Evolutionary conservation across 2,329 filamentous ascomycete species (phyloP).

Genomic region (Paracamarosporium sp.): DNA sequence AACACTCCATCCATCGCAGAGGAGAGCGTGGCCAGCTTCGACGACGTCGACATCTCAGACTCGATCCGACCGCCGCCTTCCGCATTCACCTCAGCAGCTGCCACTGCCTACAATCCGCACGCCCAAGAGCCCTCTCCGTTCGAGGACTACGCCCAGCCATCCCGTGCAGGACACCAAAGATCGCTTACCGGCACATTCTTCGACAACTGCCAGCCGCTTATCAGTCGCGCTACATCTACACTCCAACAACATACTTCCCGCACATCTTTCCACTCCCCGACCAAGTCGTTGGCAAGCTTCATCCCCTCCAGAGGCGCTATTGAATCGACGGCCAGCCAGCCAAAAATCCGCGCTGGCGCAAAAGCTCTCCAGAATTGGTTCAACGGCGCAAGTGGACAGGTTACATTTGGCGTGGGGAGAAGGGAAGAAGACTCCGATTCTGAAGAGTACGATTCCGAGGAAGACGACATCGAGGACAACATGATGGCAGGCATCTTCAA

Average conservation of each 20-base stretch:
- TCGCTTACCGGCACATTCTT: conserved; percentile 45
- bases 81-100: conserved; percentile 33
- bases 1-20: conserved; percentile 26
- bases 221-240: conserved; percentile 44
- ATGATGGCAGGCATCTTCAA: conserved; percentile 45
- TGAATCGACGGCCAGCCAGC: conserved; percentile 39
- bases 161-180: conserved; percentile 37
- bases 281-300: conserved; percentile 49
- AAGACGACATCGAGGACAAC: conserved; percentile 31
- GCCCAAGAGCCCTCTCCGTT: conserved; percentile 31
- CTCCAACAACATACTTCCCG: conserved; percentile 48
- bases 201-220: conserved; percentile 43
- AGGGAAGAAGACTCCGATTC: conserved; percentile 21
- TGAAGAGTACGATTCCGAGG: conserved; percentile 37
- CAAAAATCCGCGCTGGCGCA: conserved; percentile 33
- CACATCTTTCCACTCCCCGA: conserved; percentile 44
- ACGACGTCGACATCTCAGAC: conserved; percentile 41
- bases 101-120: conserved; percentile 45
- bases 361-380: conserved; percentile 58
- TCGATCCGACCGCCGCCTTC: conserved; percentile 42
- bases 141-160: conserved; percentile 29
- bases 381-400: conserved; percentile 58
- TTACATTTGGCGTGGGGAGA: conserved; percentile 49
- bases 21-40: conserved; percentile 31
- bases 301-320: conserved; percentile 41